Evolutionary conservation across 331 rosid species (phyloP).

Genomic region (Malus hybrid): DNA sequence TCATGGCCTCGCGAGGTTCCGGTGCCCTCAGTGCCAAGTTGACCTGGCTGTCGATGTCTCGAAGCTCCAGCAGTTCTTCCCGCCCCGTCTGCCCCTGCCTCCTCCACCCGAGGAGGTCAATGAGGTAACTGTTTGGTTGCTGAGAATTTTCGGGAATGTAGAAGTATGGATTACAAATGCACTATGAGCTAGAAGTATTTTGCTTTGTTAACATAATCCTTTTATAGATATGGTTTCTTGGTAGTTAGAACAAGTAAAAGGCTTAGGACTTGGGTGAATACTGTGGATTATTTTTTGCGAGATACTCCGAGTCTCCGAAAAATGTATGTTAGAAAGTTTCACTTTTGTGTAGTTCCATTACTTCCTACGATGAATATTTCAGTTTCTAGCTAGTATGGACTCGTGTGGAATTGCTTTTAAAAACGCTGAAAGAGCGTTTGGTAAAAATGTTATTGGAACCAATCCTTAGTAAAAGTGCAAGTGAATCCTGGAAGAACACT

Average conservation of each 20-base stretch:
- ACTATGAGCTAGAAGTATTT: neutral
- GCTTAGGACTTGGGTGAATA: neutral
- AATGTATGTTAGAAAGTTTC: neutral
- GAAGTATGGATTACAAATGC: neutral
- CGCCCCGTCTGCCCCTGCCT: constrained; percentile 14
- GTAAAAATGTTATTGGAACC: too few species aligned
- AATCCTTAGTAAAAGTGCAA: too few species aligned
- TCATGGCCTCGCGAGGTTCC: constrained; percentile 42
- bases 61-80: constrained; percentile 28
- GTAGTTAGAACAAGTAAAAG: neutral
- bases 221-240: neutral
- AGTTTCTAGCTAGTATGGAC: neutral
- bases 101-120: constrained; percentile 46
- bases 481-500: too few species aligned
- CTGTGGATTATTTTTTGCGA: neutral
- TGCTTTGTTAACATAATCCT: neutral
- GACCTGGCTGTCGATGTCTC: constrained; percentile 50
- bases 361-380: neutral
- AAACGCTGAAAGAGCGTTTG: too few species aligned
- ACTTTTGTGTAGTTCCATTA: neutral
- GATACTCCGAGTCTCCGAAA: neutral
- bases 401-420: too few species aligned
- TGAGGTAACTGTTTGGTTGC: constrained; percentile 31
- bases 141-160: neutral
- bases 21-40: constrained; percentile 49